phyloP scores from a whole-genome alignment of 148 eudicot species.

The Camellia sinensis region DNA sequence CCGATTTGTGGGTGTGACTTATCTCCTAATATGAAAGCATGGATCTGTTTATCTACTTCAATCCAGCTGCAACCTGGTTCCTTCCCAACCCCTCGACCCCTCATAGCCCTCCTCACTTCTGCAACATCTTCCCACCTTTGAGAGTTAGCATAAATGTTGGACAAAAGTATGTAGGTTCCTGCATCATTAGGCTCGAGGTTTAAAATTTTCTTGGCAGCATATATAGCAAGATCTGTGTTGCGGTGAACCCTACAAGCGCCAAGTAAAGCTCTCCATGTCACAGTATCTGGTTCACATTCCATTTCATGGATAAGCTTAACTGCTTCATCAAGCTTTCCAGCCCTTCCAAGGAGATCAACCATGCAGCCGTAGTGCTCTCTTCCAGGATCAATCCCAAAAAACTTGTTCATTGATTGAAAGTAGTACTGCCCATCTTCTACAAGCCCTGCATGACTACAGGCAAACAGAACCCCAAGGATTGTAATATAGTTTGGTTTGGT shows the following conservation, averaged over 20 bases:
- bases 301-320: conserved; percentile 16
- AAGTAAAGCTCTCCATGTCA: conserved; percentile 10
- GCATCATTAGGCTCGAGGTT: conserved; percentile 13
- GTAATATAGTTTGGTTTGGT: conserved; percentile 14
- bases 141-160: conserved; percentile 14
- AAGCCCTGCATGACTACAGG: conserved; percentile 17
- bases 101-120: conserved; percentile 13
- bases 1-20: conserved; percentile 10
- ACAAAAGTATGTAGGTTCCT: conserved; percentile 16
- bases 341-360: conserved; percentile 19
- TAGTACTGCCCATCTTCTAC: conserved; percentile 11
- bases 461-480: conserved; percentile 14
- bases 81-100: conserved; percentile 6
- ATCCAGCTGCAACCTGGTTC: conserved; percentile 23
- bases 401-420: conserved; percentile 11
- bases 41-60: conserved; percentile 15
- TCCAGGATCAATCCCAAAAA: conserved; percentile 12
- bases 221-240: conserved; percentile 15
- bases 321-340: conserved; percentile 18
- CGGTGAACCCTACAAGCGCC: conserved; percentile 17
- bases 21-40: conserved; percentile 14
- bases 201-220: conserved; percentile 12
- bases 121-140: conserved; percentile 15
- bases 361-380: conserved; percentile 19
- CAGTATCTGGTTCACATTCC: conserved; percentile 14